Base-by-base conservation (phyloP, 1,284 basidiomycete species). In the Athelia psychrophila region DNA sequence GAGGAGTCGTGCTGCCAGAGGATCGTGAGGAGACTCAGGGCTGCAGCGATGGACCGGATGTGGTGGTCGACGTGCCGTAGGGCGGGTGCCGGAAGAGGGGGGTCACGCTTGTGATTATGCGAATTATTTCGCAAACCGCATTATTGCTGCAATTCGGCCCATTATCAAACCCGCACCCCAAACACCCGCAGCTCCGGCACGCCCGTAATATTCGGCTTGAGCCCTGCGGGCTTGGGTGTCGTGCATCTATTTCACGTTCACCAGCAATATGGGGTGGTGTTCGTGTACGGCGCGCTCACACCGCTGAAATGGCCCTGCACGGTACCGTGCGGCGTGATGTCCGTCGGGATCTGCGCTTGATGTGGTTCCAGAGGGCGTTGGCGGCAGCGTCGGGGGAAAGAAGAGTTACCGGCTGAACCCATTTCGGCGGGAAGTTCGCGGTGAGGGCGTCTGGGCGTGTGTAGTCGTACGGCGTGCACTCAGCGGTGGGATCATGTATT, bases 181-280 rank as follows among this genome's bases (percentile, higher is more conserved):
- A 87, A 79, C 19, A 83, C 84, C 55, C 73, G 69, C 59, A 86
- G 84, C 75, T 89, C 83, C 8, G 88, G 85, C 58, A 86, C 82
- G 19, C 64, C 68, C 27, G 76, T 70, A 48, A 89, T 76, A 66
- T 92, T 89, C 0, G 76, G 48, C 0, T 69, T 63, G 2, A 82
- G 49, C 1, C 72, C 70, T 0, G 65, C 0, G 1, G 62, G 42
- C 54, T 80, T 86, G 12, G 80, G 76, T 16, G 74, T 80, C 0
- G 75, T 80, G 68, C 87, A 91, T 45, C 80, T 74, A 18, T 64
- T 64, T 54, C 64, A 76, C 0, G 84, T 81, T 81, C 82, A 84
- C 82, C 81, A 83, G 27, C 27, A 30, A 13, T 30, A 5, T 13
- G 27, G 27, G 27, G 5, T 13, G 27, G 5, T 30, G 13, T 55